phyloP scores from a whole-genome alignment of 805 yeast genomes.

The Spathaspora passalidarum region DNA sequence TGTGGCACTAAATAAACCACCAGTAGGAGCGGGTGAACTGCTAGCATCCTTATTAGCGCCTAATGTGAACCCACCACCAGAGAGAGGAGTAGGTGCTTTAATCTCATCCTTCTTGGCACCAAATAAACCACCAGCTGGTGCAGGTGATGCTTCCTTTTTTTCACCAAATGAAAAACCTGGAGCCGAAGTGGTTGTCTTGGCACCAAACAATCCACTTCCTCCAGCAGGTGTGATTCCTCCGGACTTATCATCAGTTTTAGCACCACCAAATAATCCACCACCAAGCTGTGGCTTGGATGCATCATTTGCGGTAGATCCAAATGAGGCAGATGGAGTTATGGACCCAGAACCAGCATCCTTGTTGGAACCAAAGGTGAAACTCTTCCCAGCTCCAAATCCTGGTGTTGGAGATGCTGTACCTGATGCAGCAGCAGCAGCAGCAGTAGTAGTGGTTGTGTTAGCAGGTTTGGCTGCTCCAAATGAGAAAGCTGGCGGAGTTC shows the following conservation, averaged over 20 bases:
- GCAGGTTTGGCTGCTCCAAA: background rate
- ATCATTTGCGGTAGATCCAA: slow-evolving; percentile 15
- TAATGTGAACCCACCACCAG: slow-evolving; percentile 11
- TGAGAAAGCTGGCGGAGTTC: background rate
- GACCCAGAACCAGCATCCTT: slow-evolving; percentile 1
- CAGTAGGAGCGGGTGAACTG: slow-evolving; percentile 7
- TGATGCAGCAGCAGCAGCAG: background rate
- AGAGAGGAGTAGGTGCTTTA: background rate
- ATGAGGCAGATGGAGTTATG: slow-evolving; percentile 15
- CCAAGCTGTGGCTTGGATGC: background rate
- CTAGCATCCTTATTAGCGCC: slow-evolving; percentile 13
- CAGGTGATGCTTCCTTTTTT: slow-evolving; percentile 11
- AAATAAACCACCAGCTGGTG: slow-evolving; percentile 14
- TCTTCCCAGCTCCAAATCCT: background rate
- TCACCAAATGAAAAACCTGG: slow-evolving; percentile 19
- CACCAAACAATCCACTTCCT: slow-evolving; percentile 19
- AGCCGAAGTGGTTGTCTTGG: slow-evolving; percentile 14
- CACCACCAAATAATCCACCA: background rate
- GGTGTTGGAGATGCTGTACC: slow-evolving; percentile 2
- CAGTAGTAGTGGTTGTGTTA: slow-evolving; percentile 4
- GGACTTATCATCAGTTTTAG: slow-evolving; percentile 12
- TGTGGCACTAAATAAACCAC: slow-evolving; percentile 12
- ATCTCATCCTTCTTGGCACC: slow-evolving; percentile 12
- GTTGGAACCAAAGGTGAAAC: slow-evolving; percentile 10
- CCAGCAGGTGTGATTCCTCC: slow-evolving; percentile 10